Conservation (phyloP, 2,329 filamentous ascomycete species). For the Hypoxylon sp. region DNA sequence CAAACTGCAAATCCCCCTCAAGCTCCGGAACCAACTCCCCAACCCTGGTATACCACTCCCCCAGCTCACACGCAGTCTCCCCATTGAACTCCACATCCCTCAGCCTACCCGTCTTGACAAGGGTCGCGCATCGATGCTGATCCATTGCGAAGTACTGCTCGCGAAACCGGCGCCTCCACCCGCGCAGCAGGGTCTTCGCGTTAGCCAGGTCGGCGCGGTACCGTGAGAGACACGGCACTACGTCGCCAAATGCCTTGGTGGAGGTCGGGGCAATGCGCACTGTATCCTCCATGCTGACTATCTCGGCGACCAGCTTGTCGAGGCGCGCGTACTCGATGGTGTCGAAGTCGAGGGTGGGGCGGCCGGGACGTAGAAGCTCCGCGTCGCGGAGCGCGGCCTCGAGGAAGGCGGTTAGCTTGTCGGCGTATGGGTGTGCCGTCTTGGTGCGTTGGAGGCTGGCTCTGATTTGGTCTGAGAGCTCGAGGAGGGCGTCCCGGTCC, state of each 20-base stretch:
- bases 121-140: conserved; percentile 57
- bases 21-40: conserved; percentile 58
- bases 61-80: conserved; percentile 51
- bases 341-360: conserved; percentile 57
- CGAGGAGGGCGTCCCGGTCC: conserved; percentile 51
- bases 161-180: conserved; percentile 62
- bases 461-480: conserved; percentile 62
- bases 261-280: conserved; percentile 46
- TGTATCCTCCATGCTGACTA: conserved; percentile 59
- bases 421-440: conserved; percentile 54
- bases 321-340: conserved; percentile 57
- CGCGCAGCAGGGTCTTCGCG: conserved; percentile 59
- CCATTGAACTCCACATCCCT: conserved; percentile 60
- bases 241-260: conserved; percentile 39
- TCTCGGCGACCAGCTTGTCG: conserved; percentile 61
- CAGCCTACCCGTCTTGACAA: conserved; percentile 59
- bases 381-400: conserved; percentile 59
- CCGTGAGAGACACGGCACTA: conserved; percentile 50
- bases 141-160: conserved; percentile 64
- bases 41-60: conserved; percentile 58
- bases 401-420: conserved; percentile 60
- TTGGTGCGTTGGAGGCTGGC: conserved; percentile 54
- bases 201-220: conserved; percentile 56
- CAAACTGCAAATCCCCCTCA: conserved; percentile 61
- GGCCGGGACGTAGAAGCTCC: conserved; percentile 48